Base-by-base conservation (phyloP, 495 filamentous ascomycete genomes). In the Podospora conica region DNA sequence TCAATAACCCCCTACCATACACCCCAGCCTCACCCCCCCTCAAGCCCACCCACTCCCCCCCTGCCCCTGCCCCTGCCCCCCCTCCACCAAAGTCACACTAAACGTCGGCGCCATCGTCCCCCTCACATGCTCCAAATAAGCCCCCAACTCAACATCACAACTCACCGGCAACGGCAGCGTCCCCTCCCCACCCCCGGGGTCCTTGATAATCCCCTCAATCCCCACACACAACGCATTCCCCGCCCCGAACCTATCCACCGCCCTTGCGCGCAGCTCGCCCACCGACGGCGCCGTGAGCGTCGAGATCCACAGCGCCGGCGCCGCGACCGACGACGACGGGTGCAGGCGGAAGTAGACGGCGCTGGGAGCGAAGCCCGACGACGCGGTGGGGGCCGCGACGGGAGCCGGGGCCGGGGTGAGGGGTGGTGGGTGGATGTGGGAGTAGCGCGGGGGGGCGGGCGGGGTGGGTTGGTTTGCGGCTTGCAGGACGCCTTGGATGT, bases 101-200 rank as follows among this genome's bases (percentile, higher is more conserved):
- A 93, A 90, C 10, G 81, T 87, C 3, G 87, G 85, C 74, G 90
- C 91, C 65, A 80, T 86, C 58, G 80, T 25, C 9, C 81, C 87
- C 63, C 81, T 64, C 4, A 88, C 80, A 74, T 89, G 86, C 54
- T 77, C 77, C 66, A 93, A 70, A 76, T 91, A 93, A 3, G 85
- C 87, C 64, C 84, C 84, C 60, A 93, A 69, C 76, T 92, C 89
- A 55, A 85, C 85, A 70, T 92, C 89, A 29, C 86, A 81, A 62
- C 87, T 86, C 69, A 93, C 86, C 28, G 77, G 71, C 71, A 88
- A 81, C 6, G 74, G 72, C 60, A 87, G 74, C 74, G 54, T 29
- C 48, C 6, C 40, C 18, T 89, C 85, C n/a, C 83, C 86, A 53
- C 78, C 79, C 25, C 77, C 74, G 23, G 70, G 78, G 71, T 87